These are phyloP conservation scores for Nicotiana tabacum DNA, from an alignment of 257 asterid species.

Conservation along the genomic window DNA sequence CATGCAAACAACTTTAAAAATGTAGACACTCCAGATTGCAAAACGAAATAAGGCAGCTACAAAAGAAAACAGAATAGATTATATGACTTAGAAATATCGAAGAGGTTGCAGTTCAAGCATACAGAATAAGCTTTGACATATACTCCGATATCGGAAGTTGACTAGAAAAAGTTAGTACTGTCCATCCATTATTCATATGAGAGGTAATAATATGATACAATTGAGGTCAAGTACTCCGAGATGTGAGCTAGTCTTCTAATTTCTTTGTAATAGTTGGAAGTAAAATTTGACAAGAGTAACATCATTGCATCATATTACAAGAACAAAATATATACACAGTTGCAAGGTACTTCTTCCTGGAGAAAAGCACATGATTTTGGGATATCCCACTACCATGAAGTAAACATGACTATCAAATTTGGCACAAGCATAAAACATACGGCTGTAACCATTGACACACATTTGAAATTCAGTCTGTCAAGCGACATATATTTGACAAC, in stretches of 20 bases:
- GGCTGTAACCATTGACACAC: neutral
- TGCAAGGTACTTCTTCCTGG: neutral
- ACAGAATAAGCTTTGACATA: neutral
- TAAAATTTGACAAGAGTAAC: neutral
- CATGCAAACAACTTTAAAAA: constrained; percentile 2
- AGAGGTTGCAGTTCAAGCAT: neutral
- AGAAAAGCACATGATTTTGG: neutral
- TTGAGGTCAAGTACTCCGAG: neutral
- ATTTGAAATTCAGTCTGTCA: neutral
- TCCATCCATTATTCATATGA: neutral
- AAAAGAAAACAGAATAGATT: neutral
- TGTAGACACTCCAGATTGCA: neutral
- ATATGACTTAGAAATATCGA: neutral
- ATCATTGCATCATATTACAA: neutral
- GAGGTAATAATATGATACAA: neutral
- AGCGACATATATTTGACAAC: neutral
- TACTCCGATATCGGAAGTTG: neutral
- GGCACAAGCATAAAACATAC: neutral
- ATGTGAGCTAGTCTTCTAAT: neutral
- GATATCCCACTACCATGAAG: neutral
- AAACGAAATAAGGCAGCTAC: neutral
- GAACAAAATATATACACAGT: neutral
- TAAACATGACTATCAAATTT: neutral
- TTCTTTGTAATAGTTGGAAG: neutral
- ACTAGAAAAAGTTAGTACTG: neutral